Evolutionary conservation across 805 yeast genomes (phyloP).

Genomic region (Sugiyamaella americana): DNA sequence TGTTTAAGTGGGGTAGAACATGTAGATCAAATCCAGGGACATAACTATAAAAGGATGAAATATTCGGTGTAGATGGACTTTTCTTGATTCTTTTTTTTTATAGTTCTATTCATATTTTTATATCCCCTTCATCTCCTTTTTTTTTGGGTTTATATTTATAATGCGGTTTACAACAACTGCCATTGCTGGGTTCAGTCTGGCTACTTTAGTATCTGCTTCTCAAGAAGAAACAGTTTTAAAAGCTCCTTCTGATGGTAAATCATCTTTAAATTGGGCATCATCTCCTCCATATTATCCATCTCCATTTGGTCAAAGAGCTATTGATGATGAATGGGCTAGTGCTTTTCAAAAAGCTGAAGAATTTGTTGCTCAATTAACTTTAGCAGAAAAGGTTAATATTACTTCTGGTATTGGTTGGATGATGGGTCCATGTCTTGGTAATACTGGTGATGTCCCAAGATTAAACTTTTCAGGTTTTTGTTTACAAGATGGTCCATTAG

Average conservation of each 20-base stretch:
- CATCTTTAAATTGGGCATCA: conserved; percentile 1
- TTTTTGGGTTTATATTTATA: too few species aligned
- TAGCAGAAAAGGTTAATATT: conserved; percentile 53
- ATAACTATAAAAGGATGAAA: background rate
- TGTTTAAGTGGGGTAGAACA: background rate
- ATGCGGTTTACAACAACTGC: background rate
- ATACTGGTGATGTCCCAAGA: conserved; percentile 53
- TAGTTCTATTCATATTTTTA: too few species aligned
- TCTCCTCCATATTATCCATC: conserved; percentile 21
- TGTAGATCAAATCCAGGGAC: background rate
- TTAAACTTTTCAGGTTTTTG: conserved; percentile 50
- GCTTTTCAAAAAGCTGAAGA: conserved; percentile 53
- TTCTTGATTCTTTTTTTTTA: too few species aligned
- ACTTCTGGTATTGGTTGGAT: conserved; percentile 64
- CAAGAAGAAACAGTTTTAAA: background rate
- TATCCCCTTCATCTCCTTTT: too few species aligned
- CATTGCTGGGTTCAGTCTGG: background rate
- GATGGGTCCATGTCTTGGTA: conserved; percentile 56
- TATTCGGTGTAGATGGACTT: too few species aligned
- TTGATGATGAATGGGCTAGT: conserved; percentile 43
- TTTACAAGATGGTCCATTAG: conserved; percentile 59
- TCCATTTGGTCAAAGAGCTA: conserved; percentile 20
- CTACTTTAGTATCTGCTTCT: background rate
- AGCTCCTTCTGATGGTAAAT: background rate
- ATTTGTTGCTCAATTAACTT: conserved; percentile 50